Base-by-base conservation (phyloP, 1,284 basidiomycete genomes). In the Fomitiporia mediterranea region DNA sequence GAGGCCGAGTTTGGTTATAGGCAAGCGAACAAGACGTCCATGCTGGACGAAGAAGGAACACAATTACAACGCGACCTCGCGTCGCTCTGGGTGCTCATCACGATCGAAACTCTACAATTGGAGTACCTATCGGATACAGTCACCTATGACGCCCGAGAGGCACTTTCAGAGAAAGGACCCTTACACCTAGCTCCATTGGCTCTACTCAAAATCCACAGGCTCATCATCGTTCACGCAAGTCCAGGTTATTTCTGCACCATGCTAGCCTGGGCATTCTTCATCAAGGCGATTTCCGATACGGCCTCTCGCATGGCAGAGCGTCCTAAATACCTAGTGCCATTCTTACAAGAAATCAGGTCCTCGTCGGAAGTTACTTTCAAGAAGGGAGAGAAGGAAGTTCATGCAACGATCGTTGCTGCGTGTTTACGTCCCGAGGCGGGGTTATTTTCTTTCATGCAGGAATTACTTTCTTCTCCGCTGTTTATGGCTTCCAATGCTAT, bases 41-140 rank as follows among this genome's bases (percentile, higher is more conserved):
- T 91, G 19, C 68, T 89, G 3, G 91, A 94, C 63, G 81, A 83
- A 27, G 89, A 93, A 66, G 83, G 86, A 34, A 66, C 69, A 37
- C 82, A 83, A 61, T 68, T 90, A 21, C 73, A 81, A 17, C 76
- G 83, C 57, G 89, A 93, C 65, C 77, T 83, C 53, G 80, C 84
- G 2, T 80, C 83, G 4, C 70, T 92, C 17, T 91, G 90, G 82
- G 81, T 88, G 21, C 72, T 94, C 40, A 76, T 94, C 58, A 85
- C 82, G 53, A 69, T 94, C 57, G 91, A 94, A 67, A 77, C 91
- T 13, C 74, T 94, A 47, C 88, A 92, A 63, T 74, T 95, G 23
- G 92, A 94, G 68, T 77, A 74, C n/a, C 70, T 87, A 19, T 78
- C 83, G 23, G 84, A 86, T 39, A 72, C 74, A 5, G 74, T 70